Evolutionary conservation across 129 eudicot species (phyloP).

Genomic region (Pittosporum tobira): DNA sequence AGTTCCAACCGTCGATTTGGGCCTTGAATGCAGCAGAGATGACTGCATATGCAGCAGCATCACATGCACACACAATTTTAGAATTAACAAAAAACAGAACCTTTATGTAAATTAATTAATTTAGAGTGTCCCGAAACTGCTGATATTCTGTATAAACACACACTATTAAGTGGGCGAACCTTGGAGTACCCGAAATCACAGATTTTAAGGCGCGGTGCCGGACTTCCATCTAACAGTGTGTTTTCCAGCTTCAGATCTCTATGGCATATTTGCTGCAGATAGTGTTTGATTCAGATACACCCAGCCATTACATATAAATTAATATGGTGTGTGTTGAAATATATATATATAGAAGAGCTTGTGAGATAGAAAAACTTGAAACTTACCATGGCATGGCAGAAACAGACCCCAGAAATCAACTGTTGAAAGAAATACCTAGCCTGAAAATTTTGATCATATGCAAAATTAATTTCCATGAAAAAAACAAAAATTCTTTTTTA

Average conservation of each 20-base stretch:
- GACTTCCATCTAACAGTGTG: background rate
- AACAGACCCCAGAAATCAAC: background rate
- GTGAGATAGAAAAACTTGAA: background rate
- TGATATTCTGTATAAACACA: background rate
- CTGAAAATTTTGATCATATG: background rate
- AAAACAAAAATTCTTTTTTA: background rate
- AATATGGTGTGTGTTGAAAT: background rate
- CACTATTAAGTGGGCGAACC: background rate
- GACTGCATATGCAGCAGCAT: background rate
- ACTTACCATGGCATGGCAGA: background rate
- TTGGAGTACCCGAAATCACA: background rate
- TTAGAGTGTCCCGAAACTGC: background rate
- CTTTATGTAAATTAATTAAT: background rate
- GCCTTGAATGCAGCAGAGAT: background rate
- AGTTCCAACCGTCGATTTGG: too few relatives aligned
- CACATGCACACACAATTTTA: background rate
- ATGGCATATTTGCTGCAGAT: background rate
- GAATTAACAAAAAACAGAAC: background rate
- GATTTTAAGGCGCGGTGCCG: background rate
- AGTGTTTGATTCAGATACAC: background rate
- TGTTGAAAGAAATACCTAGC: too few relatives aligned
- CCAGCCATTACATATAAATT: background rate
- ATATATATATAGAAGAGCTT: background rate
- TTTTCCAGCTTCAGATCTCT: background rate
- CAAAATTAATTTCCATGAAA: background rate